Evolutionary conservation across 2,329 filamentous ascomycete species (phyloP).

Genomic region (Aspergillus floridensis): DNA sequence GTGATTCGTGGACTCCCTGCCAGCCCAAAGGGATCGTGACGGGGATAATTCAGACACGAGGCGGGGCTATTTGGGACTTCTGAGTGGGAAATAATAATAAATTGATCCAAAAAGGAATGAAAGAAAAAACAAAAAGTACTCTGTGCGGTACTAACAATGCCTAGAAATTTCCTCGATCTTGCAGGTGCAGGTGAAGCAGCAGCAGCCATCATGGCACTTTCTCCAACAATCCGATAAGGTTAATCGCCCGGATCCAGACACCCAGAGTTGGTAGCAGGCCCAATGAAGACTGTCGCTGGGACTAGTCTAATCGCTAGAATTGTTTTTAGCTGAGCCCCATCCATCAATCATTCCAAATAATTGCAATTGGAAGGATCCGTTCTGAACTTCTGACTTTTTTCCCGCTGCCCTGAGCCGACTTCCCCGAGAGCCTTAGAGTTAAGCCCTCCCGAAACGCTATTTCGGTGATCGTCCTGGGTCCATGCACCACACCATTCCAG

Average conservation of each 20-base stretch:
- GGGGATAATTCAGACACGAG: slow-evolving; percentile 7
- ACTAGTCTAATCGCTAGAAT: neutral
- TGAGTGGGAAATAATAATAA: neutral
- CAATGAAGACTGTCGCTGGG: neutral
- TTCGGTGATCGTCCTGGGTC: slow-evolving; percentile 5
- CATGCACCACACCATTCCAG: slow-evolving; percentile 4
- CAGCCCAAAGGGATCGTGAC: neutral
- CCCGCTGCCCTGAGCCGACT: neutral
- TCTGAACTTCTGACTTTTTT: neutral
- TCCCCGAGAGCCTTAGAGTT: slow-evolving; percentile 5
- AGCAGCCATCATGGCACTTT: neutral
- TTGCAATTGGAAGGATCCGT: neutral
- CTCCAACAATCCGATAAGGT: slow-evolving; percentile 1
- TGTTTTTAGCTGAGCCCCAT: neutral
- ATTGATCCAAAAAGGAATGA: neutral
- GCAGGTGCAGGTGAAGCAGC: neutral
- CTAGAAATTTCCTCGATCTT: neutral
- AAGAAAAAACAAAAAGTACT: neutral
- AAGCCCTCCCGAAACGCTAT: slow-evolving; percentile 9
- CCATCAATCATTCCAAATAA: slow-evolving; percentile 3
- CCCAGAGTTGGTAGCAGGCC: neutral
- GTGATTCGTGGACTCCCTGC: neutral
- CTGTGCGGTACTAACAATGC: too few relatives aligned
- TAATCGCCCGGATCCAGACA: neutral
- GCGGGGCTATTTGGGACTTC: slow-evolving; percentile 6